A percentile compares a stretch with the other conserved stretches of the same genome.
Evolutionary conservation across 1,284 basidiomycete genomes (phyloP).

Genomic region (Hemileia vastatrix): DNA sequence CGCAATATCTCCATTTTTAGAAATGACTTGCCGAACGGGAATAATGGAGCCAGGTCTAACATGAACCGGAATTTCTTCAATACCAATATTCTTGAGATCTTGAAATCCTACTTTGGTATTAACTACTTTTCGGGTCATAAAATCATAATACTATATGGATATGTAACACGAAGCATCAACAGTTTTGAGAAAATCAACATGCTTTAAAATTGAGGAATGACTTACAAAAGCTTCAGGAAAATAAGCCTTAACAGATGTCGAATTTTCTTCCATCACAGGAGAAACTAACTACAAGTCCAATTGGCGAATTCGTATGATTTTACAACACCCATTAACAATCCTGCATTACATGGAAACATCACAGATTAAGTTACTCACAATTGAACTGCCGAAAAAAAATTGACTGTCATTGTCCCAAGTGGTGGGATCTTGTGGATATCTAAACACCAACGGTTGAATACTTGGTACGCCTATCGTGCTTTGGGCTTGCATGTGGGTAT

Average conservation of each 20-base stretch:
- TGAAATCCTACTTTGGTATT: conserved; percentile 50
- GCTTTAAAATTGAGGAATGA: neutral
- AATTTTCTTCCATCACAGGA: conserved; percentile 57
- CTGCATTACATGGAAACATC: neutral
- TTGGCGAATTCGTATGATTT: too few species aligned
- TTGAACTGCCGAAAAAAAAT: conserved; percentile 58
- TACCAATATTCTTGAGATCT: conserved; percentile 51
- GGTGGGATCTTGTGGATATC: conserved; percentile 58
- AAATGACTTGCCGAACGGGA: conserved; percentile 49
- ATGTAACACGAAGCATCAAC: neutral
- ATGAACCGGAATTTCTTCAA: conserved; percentile 55
- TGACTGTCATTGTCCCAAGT: conserved; percentile 59
- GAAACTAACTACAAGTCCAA: conserved; percentile 51
- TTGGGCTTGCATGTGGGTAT: conserved; percentile 59
- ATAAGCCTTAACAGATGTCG: conserved; percentile 55
- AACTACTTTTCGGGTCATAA: conserved; percentile 51
- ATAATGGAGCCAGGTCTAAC: conserved; percentile 55
- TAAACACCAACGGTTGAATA: conserved; percentile 62
- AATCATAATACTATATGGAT: conserved; percentile 48
- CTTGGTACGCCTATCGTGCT: conserved; percentile 57
- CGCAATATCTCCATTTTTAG: conserved; percentile 44
- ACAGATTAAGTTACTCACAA: conserved; percentile 36
- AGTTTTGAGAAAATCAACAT: neutral
- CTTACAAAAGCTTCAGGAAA: conserved; percentile 57
- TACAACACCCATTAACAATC: too few species aligned